Conservation (phyloP, 140 eudicot species). For the Senecio squalidus region DNA sequence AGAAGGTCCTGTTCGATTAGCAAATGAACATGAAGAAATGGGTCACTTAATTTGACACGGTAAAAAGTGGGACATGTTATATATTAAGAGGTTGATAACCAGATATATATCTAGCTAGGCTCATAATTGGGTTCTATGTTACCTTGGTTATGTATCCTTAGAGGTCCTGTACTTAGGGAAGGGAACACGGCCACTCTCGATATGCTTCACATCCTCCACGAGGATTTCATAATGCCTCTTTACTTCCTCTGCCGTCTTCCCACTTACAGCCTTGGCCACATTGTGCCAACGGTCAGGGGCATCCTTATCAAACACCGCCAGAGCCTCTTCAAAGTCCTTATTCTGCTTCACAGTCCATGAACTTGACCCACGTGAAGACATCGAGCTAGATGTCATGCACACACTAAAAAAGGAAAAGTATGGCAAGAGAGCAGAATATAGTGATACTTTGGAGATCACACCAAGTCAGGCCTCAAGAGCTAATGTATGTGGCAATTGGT, state of each 20-base stretch:
- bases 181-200: slow-evolving; percentile 66
- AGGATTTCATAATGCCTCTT: slow-evolving; percentile 74
- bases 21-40: too few species aligned
- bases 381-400: slow-evolving; percentile 46
- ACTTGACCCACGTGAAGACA: slow-evolving; percentile 35
- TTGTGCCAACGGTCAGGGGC: slow-evolving; percentile 92
- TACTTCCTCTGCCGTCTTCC: slow-evolving; percentile 65
- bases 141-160: slow-evolving; percentile 28
- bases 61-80: too few species aligned
- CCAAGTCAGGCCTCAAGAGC: slow-evolving; percentile 17
- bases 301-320: slow-evolving; percentile 74
- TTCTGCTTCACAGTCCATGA: slow-evolving; percentile 74
- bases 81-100: not conserved
- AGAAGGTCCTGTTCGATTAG: too few species aligned
- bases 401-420: not conserved
- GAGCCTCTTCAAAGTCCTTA: slow-evolving; percentile 79
- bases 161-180: slow-evolving; percentile 51
- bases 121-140: slow-evolving; percentile 2
- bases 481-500: slow-evolving; percentile 24
- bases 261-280: slow-evolving; percentile 69
- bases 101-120: slow-evolving; percentile 1
- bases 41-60: too few species aligned
- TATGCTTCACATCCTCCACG: slow-evolving; percentile 53
- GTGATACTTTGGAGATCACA: slow-evolving; percentile 10
- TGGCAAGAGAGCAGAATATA: slow-evolving; percentile 3